Conservation (phyloP, 2,329 filamentous ascomycete species). For the Dactylellina cionopaga region DNA sequence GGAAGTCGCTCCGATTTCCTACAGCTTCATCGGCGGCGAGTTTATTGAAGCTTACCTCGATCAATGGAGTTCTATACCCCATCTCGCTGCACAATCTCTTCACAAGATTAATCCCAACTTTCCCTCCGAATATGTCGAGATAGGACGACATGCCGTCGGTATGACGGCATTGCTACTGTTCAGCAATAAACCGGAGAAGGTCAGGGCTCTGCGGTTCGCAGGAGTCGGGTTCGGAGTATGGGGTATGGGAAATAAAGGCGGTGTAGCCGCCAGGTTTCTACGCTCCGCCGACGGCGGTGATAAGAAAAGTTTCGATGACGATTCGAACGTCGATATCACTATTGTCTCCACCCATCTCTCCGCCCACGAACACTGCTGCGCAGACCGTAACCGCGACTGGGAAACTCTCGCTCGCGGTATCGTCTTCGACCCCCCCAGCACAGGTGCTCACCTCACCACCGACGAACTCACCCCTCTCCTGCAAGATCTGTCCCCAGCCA, state of each 20-base stretch:
- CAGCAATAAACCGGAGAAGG: constrained; percentile 70
- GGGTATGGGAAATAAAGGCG: constrained; percentile 96
- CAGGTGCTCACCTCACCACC: constrained; percentile 50
- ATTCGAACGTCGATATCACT: constrained; percentile 71
- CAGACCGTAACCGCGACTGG: constrained; percentile 87
- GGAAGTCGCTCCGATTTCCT: constrained; percentile 85
- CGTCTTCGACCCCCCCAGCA: constrained; percentile 69
- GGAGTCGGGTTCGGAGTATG: constrained; percentile 84
- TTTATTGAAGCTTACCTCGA: constrained; percentile 80
- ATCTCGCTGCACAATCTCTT: constrained; percentile 68
- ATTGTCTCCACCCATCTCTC: constrained; percentile 90
- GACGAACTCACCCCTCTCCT: constrained; percentile 39
- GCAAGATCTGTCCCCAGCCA: constrained; percentile 62
- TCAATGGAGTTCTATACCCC: constrained; percentile 75
- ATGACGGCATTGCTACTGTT: constrained; percentile 93
- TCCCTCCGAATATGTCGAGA: constrained; percentile 71
- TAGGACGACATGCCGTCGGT: constrained; percentile 79
- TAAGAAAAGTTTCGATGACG: constrained; percentile 60
- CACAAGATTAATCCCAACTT: constrained; percentile 51
- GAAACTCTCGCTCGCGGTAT: constrained; percentile 80
- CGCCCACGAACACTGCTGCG: constrained; percentile 81
- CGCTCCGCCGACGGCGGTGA: constrained; percentile 62
- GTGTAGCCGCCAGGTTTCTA: constrained; percentile 78
- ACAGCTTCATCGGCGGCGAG: constrained; percentile 85
- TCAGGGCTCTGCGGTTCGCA: constrained; percentile 77